These are phyloP conservation scores for Neofusicoccum umdonicola DNA, from an alignment of 2,329 filamentous ascomycete genomes.

Conservation along the genomic window DNA sequence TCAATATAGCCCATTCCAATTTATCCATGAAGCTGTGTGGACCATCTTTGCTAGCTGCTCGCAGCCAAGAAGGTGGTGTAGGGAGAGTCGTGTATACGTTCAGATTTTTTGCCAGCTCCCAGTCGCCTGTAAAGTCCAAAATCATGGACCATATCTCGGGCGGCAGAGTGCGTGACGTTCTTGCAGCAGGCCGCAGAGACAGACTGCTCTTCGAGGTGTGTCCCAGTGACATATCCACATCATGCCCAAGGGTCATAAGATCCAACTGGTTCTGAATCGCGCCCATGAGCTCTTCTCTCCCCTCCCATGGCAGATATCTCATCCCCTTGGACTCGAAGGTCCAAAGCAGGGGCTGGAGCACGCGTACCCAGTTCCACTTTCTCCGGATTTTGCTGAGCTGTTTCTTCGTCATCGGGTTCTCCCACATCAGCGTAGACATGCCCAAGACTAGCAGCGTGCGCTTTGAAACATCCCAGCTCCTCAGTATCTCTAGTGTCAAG, in stretches of 20 bases:
- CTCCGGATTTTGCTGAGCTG: conserved; percentile 79
- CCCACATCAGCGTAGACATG: conserved; percentile 88
- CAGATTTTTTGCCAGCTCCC: conserved; percentile 82
- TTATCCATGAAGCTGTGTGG: conserved; percentile 71
- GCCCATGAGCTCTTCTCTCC: conserved; percentile 65
- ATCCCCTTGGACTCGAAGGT: conserved; percentile 60
- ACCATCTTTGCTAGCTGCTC: conserved; percentile 61
- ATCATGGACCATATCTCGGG: conserved; percentile 89
- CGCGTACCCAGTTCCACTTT: conserved; percentile 84
- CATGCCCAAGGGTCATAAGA: conserved; percentile 69
- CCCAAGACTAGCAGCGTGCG: conserved; percentile 81
- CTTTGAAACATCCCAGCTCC: conserved; percentile 85
- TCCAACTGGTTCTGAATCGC: conserved; percentile 77
- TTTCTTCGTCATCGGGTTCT: conserved; percentile 83
- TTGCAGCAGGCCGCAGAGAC: not conserved
- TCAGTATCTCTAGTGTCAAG: conserved; percentile 73
- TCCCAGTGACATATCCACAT: conserved; percentile 54
- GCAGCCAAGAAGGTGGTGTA: conserved; percentile 70
- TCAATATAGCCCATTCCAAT: conserved; percentile 81
- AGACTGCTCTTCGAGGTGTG: conserved; percentile 29
- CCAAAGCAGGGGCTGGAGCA: conserved; percentile 78
- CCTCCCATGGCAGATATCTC: conserved; percentile 53
- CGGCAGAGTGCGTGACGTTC: conserved; percentile 54
- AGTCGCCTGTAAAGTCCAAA: conserved; percentile 79
- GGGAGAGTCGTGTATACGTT: conserved; percentile 76